Base-by-base conservation (phyloP, 1,284 basidiomycete species). In the Golubevia pallescens region DNA sequence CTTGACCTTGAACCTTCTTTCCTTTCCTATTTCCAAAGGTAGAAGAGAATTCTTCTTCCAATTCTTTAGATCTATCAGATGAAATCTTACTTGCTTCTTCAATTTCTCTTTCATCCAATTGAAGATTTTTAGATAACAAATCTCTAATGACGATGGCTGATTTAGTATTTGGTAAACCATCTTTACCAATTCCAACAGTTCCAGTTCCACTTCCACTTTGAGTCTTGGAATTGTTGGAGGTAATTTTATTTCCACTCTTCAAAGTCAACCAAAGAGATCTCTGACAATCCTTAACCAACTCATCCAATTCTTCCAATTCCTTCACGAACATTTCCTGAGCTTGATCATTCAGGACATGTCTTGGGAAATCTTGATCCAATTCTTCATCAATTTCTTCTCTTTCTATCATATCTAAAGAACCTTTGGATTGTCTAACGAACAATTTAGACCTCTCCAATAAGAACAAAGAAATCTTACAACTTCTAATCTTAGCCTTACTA, bases 401-500 rank as follows among this genome's bases (percentile, higher is more conserved):
- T 14, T 80, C 77, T 53, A 80, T 79, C 7, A 84, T 65, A 23
- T 80, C 80, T 28, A 75, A 66, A 2, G 81, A 69, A 60, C 77
- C 74, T 14, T 75, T 60, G 1, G 81, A 78, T 53, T 85, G 81
- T 7, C 81, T 71, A n/a, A 85, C 64, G 63, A 76, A 80, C 19
- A 83, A 70, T 55, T 74, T 69, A 10, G 73, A 76, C 13, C 81
- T 77, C 23, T 74, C 71, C 38, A 80, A 67, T 20, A 85, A 68
- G n/a, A 85, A 68, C 7, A 78, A 63, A 13, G 42, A 48, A 16
- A 48, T 48, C 42, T 48, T 48, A 48, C 10, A 48, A 48, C 8
- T 16, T 48, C 42, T 48, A 16, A 48, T 48, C 16, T 48, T 48
- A 21, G 81, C 77, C 19, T 69, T 59, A n/a, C 32, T 63, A n/a